Conservation (phyloP, 768 basidiomycete species). For the Clavulina sp. region DNA sequence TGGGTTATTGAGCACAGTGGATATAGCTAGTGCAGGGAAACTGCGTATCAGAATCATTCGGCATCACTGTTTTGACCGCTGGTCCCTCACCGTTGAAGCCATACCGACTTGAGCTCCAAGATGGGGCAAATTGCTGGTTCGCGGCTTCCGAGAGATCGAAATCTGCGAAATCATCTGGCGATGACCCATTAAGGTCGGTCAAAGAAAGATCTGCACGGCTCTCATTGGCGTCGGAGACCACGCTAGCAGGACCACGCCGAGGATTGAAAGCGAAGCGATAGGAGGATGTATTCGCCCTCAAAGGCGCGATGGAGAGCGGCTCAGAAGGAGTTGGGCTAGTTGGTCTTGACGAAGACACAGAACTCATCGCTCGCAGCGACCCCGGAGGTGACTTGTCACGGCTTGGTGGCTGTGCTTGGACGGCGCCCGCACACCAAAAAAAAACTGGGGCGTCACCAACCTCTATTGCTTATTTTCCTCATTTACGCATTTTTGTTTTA, state of each 20-base stretch:
- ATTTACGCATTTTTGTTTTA: too few relatives aligned
- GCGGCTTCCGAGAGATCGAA: not conserved
- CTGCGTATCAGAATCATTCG: not conserved
- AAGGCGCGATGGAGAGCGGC: not conserved
- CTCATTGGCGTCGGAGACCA: conserved; percentile 3
- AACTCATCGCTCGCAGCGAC: not conserved
- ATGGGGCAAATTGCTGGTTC: conserved; percentile 7
- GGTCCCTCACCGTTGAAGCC: conserved; percentile 66
- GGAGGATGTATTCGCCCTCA: not conserved
- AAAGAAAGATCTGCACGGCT: conserved; percentile 2
- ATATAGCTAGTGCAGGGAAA: conserved; percentile 47
- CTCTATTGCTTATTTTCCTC: too few relatives aligned
- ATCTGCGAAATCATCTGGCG: not conserved
- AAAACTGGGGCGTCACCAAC: too few relatives aligned
- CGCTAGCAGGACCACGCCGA: not conserved
- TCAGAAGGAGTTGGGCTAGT: not conserved
- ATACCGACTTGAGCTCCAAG: conserved; percentile 25
- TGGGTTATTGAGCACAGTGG: conserved; percentile 84
- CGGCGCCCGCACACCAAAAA: too few relatives aligned
- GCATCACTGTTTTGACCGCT: conserved; percentile 2
- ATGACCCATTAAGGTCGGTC: not conserved
- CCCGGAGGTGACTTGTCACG: too few relatives aligned
- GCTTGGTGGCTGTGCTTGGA: too few relatives aligned
- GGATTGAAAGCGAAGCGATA: not conserved
- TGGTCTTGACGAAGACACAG: not conserved